These are phyloP conservation scores for Fusarium sp. DNA, from an alignment of 2,329 filamentous ascomycete species.

Conservation along the genomic window DNA sequence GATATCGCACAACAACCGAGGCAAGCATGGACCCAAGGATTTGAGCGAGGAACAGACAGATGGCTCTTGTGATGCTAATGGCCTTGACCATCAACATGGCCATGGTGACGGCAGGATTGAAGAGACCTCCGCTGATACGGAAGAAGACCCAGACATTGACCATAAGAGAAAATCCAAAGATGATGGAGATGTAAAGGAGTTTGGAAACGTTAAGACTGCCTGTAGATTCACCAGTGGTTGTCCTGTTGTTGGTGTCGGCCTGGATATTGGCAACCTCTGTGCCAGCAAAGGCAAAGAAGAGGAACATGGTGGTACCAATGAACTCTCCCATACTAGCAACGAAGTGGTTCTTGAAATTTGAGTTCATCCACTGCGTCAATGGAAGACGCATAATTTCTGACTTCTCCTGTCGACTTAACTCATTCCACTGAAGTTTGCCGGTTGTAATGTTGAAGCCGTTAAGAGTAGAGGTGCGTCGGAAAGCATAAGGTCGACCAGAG, in stretches of 20 bases:
- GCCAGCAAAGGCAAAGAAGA: slow-evolving; percentile 57
- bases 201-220: slow-evolving; percentile 58
- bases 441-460: slow-evolving; percentile 34
- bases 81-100: slow-evolving; percentile 63
- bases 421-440: slow-evolving; percentile 52
- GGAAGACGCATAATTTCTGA: slow-evolving; percentile 58
- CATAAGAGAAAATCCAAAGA: slow-evolving; percentile 57
- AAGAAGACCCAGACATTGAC: slow-evolving; percentile 63
- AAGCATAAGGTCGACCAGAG: not conserved
- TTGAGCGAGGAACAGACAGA: slow-evolving; percentile 62
- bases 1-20: slow-evolving; percentile 54
- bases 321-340: slow-evolving; percentile 54
- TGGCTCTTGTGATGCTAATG: slow-evolving; percentile 57
- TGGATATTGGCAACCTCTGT: slow-evolving; percentile 55
- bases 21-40: slow-evolving; percentile 59
- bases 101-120: slow-evolving; percentile 58
- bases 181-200: slow-evolving; percentile 56
- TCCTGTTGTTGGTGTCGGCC: slow-evolving; percentile 48
- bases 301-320: slow-evolving; percentile 56
- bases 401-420: slow-evolving; percentile 54
- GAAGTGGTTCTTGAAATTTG: slow-evolving; percentile 58
- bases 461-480: slow-evolving; percentile 26
- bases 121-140: slow-evolving; percentile 55
- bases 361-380: slow-evolving; percentile 60
- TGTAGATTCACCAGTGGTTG: slow-evolving; percentile 56